Percentiles rank a stretch among this genome's conserved stretches.
Evolutionary conservation across 352 stramenopile genomes (phyloP).

Genomic region (Globisporangium iwayamae): DNA sequence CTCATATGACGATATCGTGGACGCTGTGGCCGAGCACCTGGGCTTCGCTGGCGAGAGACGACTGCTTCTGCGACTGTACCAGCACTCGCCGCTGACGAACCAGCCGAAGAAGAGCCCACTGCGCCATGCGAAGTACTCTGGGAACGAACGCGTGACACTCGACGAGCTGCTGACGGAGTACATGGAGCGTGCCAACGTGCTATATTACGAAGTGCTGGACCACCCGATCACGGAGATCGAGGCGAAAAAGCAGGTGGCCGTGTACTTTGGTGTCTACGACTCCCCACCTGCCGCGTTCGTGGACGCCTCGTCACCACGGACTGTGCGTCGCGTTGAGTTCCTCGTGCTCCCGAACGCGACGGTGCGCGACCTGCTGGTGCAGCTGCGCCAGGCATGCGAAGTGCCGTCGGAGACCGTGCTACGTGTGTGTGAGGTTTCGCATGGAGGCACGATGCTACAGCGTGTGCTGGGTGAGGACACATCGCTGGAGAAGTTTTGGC

Average conservation of each 20-base stretch:
- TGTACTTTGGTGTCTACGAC: conserved; percentile 80
- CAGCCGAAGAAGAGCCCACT: conserved; percentile 65
- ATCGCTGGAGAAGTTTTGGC: conserved; percentile 52
- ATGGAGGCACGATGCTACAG: conserved; percentile 54
- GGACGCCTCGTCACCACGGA: conserved; percentile 27
- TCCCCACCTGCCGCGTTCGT: conserved; percentile 39
- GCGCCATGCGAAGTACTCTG: conserved; percentile 59
- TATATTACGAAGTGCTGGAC: conserved; percentile 74
- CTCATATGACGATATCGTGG: conserved; percentile 71
- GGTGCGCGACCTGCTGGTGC: conserved; percentile 43
- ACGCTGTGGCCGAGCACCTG: conserved; percentile 44
- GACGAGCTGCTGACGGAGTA: conserved; percentile 76
- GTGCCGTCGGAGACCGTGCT: conserved; percentile 34
- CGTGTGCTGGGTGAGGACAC: conserved; percentile 34
- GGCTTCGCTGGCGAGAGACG: conserved; percentile 35
- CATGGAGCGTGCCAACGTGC: conserved; percentile 52
- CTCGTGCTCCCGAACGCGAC: conserved; percentile 54
- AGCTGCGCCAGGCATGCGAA: conserved; percentile 44
- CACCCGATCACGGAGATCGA: conserved; percentile 85
- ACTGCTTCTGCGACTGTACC: conserved; percentile 74
- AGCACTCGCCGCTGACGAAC: conserved; percentile 67
- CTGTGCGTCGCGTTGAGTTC: conserved; percentile 49
- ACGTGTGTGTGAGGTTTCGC: conserved; percentile 59
- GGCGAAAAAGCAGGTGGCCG: conserved; percentile 72
- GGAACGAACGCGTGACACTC: conserved; percentile 53